phyloP scores from a whole-genome alignment of 768 basidiomycete species.

The Boletus speciosus region DNA sequence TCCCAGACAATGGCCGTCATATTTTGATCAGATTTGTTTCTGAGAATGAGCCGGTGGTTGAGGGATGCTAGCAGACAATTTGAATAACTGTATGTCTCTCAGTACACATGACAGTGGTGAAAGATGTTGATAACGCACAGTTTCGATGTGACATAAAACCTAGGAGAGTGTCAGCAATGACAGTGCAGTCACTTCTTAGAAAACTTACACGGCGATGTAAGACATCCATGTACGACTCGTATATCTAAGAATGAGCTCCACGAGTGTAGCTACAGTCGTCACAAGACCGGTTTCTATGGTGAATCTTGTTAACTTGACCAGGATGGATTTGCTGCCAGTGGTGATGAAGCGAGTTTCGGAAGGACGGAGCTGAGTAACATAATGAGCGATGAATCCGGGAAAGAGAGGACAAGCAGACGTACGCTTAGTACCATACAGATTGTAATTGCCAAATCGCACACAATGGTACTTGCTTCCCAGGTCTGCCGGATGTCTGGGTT shows the following conservation, averaged over 20 bases:
- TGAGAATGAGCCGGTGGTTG: conserved; percentile 4
- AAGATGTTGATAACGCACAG: neutral
- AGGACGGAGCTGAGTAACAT: conserved; percentile 2
- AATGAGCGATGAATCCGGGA: too few relatives aligned
- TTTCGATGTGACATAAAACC: conserved; percentile 2
- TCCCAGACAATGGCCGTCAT: neutral
- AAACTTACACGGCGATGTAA: conserved; percentile 12
- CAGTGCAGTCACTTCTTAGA: fast-evolving
- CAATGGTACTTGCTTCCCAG: conserved; percentile 12
- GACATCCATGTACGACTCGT: neutral
- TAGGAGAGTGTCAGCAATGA: neutral
- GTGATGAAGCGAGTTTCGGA: neutral
- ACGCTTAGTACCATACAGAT: conserved; percentile 9
- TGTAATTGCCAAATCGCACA: conserved; percentile 12
- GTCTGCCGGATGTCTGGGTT: neutral
- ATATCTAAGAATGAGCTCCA: neutral
- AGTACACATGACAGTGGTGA: neutral
- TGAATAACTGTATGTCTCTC: conserved; percentile 8
- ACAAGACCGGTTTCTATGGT: conserved; percentile 15
- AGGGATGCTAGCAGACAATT: conserved; percentile 11
- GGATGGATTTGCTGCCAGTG: neutral
- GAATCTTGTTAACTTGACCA: conserved; percentile 6
- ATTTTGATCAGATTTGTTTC: neutral
- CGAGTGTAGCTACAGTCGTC: conserved; percentile 8
- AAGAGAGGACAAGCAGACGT: neutral